Conservation (phyloP, 306 rosid genomes). For the Luffa aegyptiaca region DNA sequence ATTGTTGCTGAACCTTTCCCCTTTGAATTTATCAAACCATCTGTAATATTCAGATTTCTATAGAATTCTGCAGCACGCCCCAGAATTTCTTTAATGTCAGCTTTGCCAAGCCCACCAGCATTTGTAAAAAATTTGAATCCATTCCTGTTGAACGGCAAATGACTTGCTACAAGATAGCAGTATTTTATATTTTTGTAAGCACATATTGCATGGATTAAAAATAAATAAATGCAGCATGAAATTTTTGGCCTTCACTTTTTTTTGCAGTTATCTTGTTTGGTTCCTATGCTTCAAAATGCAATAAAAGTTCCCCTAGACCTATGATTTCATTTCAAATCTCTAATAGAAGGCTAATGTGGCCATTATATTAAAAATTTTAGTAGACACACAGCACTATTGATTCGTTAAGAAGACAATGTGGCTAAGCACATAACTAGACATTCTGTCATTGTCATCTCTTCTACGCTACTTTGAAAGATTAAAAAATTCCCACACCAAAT, state of each 20-base stretch:
- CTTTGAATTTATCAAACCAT: constrained; percentile 36
- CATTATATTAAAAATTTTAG: not conserved
- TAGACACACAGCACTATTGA: not conserved
- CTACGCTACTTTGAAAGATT: not conserved
- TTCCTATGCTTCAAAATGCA: not conserved
- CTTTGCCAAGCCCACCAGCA: constrained; percentile 88
- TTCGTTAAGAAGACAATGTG: not conserved
- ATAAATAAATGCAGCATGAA: not conserved
- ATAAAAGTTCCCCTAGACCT: not conserved
- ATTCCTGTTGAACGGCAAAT: constrained; percentile 91
- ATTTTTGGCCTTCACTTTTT: not conserved
- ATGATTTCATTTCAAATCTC: constrained; percentile 1
- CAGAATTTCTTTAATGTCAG: constrained; percentile 77
- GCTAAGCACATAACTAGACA: not conserved
- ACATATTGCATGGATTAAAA: not conserved
- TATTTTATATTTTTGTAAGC: not conserved
- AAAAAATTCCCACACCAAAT: not conserved
- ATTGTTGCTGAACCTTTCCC: constrained; percentile 37
- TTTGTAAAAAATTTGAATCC: constrained; percentile 92
- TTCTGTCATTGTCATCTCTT: not conserved
- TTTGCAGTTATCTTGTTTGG: not conserved
- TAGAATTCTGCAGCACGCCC: constrained; percentile 77
- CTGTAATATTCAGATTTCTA: constrained; percentile 41
- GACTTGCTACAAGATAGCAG: constrained; percentile 52
- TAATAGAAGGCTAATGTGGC: not conserved